Conservation (phyloP, 2,329 filamentous ascomycete genomes). For the Nigrospora sphaerica region DNA sequence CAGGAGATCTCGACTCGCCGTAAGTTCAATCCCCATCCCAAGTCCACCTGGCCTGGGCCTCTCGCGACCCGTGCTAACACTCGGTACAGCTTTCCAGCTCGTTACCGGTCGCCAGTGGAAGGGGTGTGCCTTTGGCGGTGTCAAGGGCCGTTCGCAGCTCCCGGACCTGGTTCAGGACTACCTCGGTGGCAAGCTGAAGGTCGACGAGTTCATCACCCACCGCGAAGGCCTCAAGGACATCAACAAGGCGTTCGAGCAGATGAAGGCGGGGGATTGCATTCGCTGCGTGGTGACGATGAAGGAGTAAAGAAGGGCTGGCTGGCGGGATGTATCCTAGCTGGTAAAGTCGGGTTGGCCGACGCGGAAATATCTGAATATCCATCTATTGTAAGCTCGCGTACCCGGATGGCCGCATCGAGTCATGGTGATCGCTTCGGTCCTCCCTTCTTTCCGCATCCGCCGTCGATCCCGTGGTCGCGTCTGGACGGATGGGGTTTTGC, state of each 20-base stretch:
- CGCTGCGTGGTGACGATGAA: slow-evolving; percentile 76
- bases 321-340: neutral
- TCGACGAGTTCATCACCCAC: slow-evolving; percentile 99
- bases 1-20: slow-evolving; percentile 92
- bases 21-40: slow-evolving; percentile 41
- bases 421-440: neutral
- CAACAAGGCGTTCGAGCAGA: slow-evolving; percentile 83
- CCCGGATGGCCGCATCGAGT: slow-evolving; percentile 2
- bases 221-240: slow-evolving; percentile 75
- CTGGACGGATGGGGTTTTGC: no score
- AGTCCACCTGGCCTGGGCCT: neutral
- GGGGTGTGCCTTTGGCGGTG: slow-evolving; percentile 94
- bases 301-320: neutral
- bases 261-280: slow-evolving; percentile 97
- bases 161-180: slow-evolving; percentile 85
- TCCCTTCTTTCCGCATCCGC: no score
- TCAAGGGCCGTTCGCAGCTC: slow-evolving; percentile 94
- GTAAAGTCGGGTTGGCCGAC: no score
- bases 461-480: no score
- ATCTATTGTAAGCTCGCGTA: neutral
- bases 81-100: slow-evolving; percentile 80
- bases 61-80: neutral
- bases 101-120: slow-evolving; percentile 97
- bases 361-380: neutral
- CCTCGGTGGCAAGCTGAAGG: slow-evolving; percentile 83